Base-by-base conservation (phyloP, 768 basidiomycete genomes). In the Phylloporus arenicola region DNA sequence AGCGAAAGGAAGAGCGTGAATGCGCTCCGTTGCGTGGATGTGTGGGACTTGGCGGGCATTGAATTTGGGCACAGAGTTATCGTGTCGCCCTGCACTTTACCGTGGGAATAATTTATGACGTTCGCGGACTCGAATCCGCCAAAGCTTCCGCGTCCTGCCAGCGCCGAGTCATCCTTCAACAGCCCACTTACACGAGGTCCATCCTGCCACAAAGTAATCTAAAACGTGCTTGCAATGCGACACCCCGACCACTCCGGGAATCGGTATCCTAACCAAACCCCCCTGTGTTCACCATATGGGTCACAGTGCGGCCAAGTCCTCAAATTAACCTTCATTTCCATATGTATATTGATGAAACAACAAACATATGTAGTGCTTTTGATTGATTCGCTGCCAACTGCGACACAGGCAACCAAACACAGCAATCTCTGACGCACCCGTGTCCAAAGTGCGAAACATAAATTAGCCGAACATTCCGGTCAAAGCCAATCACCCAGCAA, bases 11-110 rank as follows among this genome's bases (percentile, higher is more conserved):
- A 25, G 46, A 25, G 43, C 13, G 12, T 52, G 55, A 51, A 54
- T 55, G 55, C 49, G 30, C 50, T 54, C 51, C 56, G 61, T 65
- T 58, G 60, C 52, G 55, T 64, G 68, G 57, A 68, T 69, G 68
- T 68, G 67, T 68, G 67, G 68, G 67, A 68, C 41, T 27, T 17
- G 25, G 67, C 67, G 67, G 67, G 67, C 68, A 62, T 68, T 68
- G 66, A 68, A 68, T 53, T 70, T 70, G 66, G 45, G 67, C 67
- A 68, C 67, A 64, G 57, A 69, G 68, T 68, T 68, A 68, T 68
- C 68, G 67, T 69, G 67, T 68, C 60, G 63, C 61, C 61, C 53
- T 53, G 52, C 59, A 39, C 63, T 68, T 68, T 68, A 1, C 45
- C 67, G 67, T 68, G 67, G 51, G 67, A 68, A 62, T 6, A 27